phyloP scores from a whole-genome alignment of 352 stramenopile genomes.

The Phytopythium montanum region DNA sequence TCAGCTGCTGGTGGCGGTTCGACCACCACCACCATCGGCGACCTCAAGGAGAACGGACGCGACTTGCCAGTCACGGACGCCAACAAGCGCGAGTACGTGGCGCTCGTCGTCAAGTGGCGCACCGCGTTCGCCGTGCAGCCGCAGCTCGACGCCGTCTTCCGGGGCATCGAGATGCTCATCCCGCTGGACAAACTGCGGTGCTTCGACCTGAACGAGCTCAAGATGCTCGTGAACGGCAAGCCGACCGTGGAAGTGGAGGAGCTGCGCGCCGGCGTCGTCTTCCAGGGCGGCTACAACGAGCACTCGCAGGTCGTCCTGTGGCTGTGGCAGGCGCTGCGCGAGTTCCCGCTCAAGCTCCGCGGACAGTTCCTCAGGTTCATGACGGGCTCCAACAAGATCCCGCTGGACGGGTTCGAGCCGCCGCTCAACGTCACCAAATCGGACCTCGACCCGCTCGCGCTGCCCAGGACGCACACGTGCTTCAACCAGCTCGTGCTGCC shows the following conservation, averaged over 20 bases:
- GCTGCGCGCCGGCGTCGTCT: conserved; percentile 68
- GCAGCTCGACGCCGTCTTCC: conserved; percentile 54
- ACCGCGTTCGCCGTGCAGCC: conserved; percentile 45
- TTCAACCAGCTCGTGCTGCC: conserved; percentile 90
- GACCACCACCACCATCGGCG: conserved; percentile 17
- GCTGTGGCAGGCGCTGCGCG: conserved; percentile 81
- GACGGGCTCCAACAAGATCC: conserved; percentile 81
- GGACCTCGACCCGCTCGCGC: conserved; percentile 55
- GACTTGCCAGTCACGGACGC: conserved; percentile 63
- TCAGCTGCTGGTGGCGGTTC: conserved; percentile 14
- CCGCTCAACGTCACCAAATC: conserved; percentile 84
- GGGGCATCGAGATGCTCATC: conserved; percentile 53
- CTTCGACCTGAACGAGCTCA: conserved; percentile 44
- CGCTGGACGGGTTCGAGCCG: conserved; percentile 83
- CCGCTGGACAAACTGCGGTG: conserved; percentile 32
- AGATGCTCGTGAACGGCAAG: conserved; percentile 50
- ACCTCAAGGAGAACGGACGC: conserved; percentile 62
- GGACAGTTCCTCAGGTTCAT: conserved; percentile 82
- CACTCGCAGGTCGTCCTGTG: conserved; percentile 75
- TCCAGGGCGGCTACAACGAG: conserved; percentile 79
- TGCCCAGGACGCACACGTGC: conserved; percentile 80
- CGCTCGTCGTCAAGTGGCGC: conserved; percentile 58
- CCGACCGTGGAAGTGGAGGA: conserved; percentile 83
- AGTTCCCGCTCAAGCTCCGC: conserved; percentile 54
- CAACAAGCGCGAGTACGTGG: conserved; percentile 79